These are phyloP conservation scores for Amaranthus palmeri DNA, from an alignment of 148 eudicot species.

Conservation along the genomic window DNA sequence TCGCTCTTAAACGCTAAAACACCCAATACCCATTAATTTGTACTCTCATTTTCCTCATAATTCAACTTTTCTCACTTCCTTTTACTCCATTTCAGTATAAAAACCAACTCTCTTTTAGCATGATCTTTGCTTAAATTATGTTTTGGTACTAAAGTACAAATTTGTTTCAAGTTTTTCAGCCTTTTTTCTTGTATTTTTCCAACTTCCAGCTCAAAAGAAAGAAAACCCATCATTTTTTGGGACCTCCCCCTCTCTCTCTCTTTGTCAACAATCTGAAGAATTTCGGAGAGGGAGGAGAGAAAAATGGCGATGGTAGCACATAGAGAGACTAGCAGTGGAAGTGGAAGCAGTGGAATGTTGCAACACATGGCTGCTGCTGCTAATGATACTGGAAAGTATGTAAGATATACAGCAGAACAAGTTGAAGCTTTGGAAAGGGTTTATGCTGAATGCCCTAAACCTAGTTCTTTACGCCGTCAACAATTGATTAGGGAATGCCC, in stretches of 20 bases:
- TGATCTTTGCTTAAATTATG: background rate
- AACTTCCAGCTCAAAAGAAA: background rate
- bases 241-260: background rate
- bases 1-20: no score
- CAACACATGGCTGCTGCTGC: slow-evolving; percentile 28
- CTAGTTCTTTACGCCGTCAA: slow-evolving; percentile 75
- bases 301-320: slow-evolving; percentile 76
- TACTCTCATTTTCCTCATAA: no score
- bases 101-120: background rate
- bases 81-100: background rate
- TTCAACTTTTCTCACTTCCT: background rate
- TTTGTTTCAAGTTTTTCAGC: no score
- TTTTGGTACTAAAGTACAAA: background rate
- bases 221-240: background rate
- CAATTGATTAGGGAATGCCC: slow-evolving; percentile 82
- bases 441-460: slow-evolving; percentile 87
- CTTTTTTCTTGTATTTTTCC: no score
- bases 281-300: background rate
- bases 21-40: no score
- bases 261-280: background rate
- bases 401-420: slow-evolving; percentile 81
- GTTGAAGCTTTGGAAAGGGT: slow-evolving; percentile 83
- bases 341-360: slow-evolving; percentile 21
- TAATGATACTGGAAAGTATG: slow-evolving; percentile 67
- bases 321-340: slow-evolving; percentile 54